Evolutionary conservation across 305 asterid genomes (phyloP).

Genomic region (Fraxinus angustifolia): DNA sequence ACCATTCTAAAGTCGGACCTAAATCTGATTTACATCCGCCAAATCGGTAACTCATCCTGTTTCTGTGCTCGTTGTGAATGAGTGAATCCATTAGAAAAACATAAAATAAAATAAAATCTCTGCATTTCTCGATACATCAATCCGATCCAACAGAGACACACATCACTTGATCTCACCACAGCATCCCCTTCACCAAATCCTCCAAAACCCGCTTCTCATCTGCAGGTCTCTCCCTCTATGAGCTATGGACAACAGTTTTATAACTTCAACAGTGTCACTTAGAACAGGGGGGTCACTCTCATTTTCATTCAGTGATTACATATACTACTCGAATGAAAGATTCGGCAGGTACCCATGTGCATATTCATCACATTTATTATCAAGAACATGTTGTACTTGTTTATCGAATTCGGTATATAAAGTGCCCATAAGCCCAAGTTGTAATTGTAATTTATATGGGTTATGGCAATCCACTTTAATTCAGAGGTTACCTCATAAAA

Average conservation of each 20-base stretch:
- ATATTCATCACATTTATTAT: slow-evolving; percentile 35
- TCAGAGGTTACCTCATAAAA: slow-evolving; percentile 54
- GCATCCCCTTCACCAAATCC: neutral
- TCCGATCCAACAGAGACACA: neutral
- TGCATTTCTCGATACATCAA: slow-evolving; percentile 12
- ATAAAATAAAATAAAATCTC: neutral
- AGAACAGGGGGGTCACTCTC: slow-evolving; percentile 48
- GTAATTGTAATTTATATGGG: slow-evolving; percentile 44
- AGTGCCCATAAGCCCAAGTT: slow-evolving; percentile 38
- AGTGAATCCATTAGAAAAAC: neutral
- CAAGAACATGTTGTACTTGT: slow-evolving; percentile 46
- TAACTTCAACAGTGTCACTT: slow-evolving; percentile 50
- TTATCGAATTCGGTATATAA: slow-evolving; percentile 40
- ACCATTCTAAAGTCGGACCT: no score
- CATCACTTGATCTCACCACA: slow-evolving; percentile 16
- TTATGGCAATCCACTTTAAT: slow-evolving; percentile 72
- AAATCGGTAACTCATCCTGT: neutral
- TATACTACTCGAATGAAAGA: slow-evolving; percentile 39
- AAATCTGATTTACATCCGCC: neutral
- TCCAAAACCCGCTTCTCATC: slow-evolving; percentile 17
- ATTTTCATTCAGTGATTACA: slow-evolving; percentile 39
- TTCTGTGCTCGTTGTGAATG: neutral
- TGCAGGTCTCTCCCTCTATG: slow-evolving; percentile 33
- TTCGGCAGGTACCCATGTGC: slow-evolving; percentile 34
- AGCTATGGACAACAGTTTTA: slow-evolving; percentile 59